Percentiles rank a stretch among this genome's conserved stretches.
Conservation (phyloP, 805 yeast species). For the Jamesozyma jinghongensis region DNA sequence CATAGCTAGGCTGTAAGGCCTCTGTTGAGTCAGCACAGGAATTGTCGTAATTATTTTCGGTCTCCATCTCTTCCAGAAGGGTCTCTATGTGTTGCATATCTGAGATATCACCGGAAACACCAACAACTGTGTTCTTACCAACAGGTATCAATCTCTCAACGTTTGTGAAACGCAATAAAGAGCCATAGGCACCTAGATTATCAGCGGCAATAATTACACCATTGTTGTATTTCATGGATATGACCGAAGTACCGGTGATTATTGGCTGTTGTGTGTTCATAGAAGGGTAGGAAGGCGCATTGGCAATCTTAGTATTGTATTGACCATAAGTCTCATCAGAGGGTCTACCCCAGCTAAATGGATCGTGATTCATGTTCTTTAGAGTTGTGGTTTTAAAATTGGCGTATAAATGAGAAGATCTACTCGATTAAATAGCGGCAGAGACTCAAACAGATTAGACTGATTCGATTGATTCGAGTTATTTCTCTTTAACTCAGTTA, state of each 20-base stretch:
- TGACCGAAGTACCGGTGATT: constrained; percentile 92
- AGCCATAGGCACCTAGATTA: constrained; percentile 87
- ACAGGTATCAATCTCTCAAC: constrained; percentile 78
- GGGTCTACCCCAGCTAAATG: constrained; percentile 94
- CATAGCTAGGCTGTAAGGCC: constrained; percentile 70
- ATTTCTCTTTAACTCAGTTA: no score
- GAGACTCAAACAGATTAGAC: no score
- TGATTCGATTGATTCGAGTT: no score
- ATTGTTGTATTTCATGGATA: constrained; percentile 79
- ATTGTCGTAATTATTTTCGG: constrained; percentile 70
- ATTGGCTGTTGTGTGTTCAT: constrained; percentile 90
- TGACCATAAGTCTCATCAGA: constrained; percentile 69
- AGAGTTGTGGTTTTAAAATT: not conserved
- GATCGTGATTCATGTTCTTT: constrained; percentile 83
- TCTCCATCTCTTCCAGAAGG: constrained; percentile 66
- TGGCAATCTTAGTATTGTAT: constrained; percentile 66
- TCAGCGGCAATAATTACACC: constrained; percentile 96
- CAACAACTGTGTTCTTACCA: constrained; percentile 82
- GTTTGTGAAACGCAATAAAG: constrained; percentile 76
- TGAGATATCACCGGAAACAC: constrained; percentile 88
- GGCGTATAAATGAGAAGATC: not conserved
- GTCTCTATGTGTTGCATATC: constrained; percentile 82
- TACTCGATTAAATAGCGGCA: no score
- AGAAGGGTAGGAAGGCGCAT: constrained; percentile 57
- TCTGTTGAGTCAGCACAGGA: constrained; percentile 39